Conservation (phyloP, 257 asterid species). For the Solanum microdontum region DNA sequence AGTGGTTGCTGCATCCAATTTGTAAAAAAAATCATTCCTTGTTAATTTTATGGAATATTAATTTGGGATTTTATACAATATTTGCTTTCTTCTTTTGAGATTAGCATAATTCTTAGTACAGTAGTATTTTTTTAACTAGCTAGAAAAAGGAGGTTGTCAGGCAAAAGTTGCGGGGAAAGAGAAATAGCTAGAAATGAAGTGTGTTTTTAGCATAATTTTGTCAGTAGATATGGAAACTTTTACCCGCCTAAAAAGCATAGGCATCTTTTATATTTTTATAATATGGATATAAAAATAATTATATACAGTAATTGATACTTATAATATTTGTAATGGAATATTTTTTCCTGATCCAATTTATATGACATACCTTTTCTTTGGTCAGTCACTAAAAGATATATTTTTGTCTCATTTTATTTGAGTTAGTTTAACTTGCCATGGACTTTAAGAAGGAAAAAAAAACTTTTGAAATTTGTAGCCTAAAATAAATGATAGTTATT, state of each 20-base stretch:
- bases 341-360: not conserved
- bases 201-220: not conserved
- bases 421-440: too few relatives aligned
- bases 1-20: not conserved
- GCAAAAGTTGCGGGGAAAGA: not conserved
- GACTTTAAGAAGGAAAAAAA: too few relatives aligned
- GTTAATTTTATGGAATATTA: not conserved
- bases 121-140: not conserved
- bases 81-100: not conserved
- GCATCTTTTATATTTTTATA: constrained; percentile 5
- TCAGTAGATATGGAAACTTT: not conserved
- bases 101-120: not conserved
- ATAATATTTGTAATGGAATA: not conserved
- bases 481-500: too few relatives aligned
- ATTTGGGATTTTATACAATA: not conserved
- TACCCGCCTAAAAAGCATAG: constrained; percentile 14
- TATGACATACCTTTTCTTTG: too few relatives aligned
- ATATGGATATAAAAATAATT: too few relatives aligned
- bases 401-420: too few relatives aligned
- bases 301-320: too few relatives aligned
- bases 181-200: constrained; percentile 15
- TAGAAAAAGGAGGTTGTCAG: not conserved
- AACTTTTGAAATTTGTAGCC: rapidly evolving
- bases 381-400: too few relatives aligned
- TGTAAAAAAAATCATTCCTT: not conserved